Evolutionary conservation across 2,329 filamentous ascomycete genomes (phyloP).

Genomic region (Fusarium palustre): DNA sequence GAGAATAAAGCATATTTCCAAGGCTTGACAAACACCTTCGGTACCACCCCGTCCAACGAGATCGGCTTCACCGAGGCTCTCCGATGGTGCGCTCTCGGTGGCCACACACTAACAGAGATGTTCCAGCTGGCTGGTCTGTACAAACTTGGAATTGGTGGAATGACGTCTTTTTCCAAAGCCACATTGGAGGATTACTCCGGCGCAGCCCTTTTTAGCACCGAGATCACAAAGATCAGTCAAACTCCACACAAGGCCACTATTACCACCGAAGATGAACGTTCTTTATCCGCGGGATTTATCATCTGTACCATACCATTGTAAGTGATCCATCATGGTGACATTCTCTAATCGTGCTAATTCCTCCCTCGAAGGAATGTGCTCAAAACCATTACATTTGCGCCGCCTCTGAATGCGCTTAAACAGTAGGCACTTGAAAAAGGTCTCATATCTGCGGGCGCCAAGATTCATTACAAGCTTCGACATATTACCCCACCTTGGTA

Average conservation of each 20-base stretch:
- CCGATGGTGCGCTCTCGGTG: slow-evolving; percentile 36
- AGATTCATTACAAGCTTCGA: slow-evolving; percentile 29
- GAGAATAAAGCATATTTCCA: not conserved
- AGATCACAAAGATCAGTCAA: slow-evolving; percentile 5
- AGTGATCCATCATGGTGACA: not conserved
- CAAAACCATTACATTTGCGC: not conserved
- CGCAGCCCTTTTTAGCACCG: slow-evolving; percentile 9
- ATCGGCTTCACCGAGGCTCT: not conserved
- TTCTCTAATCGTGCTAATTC: not conserved
- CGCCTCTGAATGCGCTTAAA: slow-evolving; percentile 6
- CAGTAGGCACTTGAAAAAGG: slow-evolving; percentile 20
- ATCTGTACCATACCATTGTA: slow-evolving; percentile 38
- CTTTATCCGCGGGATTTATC: slow-evolving; percentile 4
- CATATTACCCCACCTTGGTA: slow-evolving; percentile 16
- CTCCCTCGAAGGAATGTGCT: not conserved
- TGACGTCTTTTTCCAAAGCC: slow-evolving; percentile 26
- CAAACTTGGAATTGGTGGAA: slow-evolving; percentile 39
- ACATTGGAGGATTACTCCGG: not conserved
- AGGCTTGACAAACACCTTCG: not conserved
- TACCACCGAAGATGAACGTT: slow-evolving; percentile 7
- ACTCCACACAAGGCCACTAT: not conserved
- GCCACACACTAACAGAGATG: not conserved
- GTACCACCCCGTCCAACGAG: not conserved
- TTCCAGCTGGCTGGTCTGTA: not conserved
- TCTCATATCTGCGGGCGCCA: slow-evolving; percentile 27